Evolutionary conservation across 2,329 filamentous ascomycete species (phyloP).

Genomic region (Sclerotinia borealis): DNA sequence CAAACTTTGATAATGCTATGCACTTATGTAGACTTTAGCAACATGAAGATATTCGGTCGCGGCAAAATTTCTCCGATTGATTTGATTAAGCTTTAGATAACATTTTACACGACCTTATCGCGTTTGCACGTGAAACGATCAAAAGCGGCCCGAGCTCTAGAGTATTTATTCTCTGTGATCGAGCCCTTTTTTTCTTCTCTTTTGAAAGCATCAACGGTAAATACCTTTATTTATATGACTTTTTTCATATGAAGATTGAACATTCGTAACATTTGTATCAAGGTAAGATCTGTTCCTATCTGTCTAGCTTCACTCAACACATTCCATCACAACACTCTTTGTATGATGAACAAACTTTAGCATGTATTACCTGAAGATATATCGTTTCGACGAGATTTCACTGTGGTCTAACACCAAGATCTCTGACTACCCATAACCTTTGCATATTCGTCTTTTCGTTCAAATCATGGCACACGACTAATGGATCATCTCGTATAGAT

Average conservation of each 20-base stretch:
- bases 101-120: not conserved
- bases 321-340: not conserved
- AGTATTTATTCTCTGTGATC: not conserved
- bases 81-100: not conserved
- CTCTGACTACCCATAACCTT: slow-evolving; percentile 45
- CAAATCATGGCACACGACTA: not conserved
- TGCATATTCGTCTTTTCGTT: not conserved
- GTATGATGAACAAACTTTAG: slow-evolving; percentile 35
- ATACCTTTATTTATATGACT: not conserved
- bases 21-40: not conserved
- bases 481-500: not conserved
- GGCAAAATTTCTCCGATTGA: slow-evolving; percentile 1
- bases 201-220: not conserved
- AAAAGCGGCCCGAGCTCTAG: not conserved
- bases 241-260: not conserved
- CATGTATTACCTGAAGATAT: slow-evolving; percentile 39
- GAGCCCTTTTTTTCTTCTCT: not conserved
- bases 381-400: slow-evolving; percentile 45
- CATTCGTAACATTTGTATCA: not conserved
- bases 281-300: slow-evolving; percentile 16
- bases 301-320: not conserved
- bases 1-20: not conserved
- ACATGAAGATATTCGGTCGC: not conserved
- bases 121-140: not conserved
- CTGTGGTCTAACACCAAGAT: slow-evolving; percentile 62